A percentile compares a stretch with the other conserved stretches of the same genome.
These are phyloP conservation scores for Saksenaea oblongispora DNA, from an alignment of 371 early-diverging fungal species.

Conservation along the genomic window DNA sequence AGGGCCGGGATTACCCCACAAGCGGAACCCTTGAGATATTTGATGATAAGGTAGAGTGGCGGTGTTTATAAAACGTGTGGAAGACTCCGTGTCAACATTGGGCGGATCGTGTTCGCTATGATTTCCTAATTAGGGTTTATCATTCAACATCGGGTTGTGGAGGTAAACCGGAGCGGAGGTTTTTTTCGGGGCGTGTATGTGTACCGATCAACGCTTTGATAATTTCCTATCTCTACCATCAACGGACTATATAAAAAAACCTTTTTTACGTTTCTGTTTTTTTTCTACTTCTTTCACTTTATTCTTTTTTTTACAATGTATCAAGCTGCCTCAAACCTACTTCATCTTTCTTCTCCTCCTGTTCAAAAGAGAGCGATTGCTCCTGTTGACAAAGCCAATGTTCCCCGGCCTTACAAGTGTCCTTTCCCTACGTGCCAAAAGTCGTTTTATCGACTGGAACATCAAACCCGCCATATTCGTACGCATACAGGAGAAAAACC, in stretches of 20 bases:
- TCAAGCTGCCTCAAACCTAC: slow-evolving; percentile 19
- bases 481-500: slow-evolving; percentile 94
- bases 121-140: slow-evolving; percentile 11
- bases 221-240: background rate
- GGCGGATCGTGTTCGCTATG: slow-evolving; percentile 1
- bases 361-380: slow-evolving; percentile 29
- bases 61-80: background rate
- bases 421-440: slow-evolving; percentile 60
- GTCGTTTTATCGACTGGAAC: slow-evolving; percentile 74
- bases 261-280: slow-evolving; percentile 7
- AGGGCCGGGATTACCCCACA: slow-evolving; percentile 28
- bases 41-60: background rate
- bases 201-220: background rate
- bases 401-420: slow-evolving; percentile 68
- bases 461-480: slow-evolving; percentile 86
- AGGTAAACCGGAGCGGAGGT: slow-evolving; percentile 5
- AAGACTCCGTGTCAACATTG: background rate
- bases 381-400: slow-evolving; percentile 36
- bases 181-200: background rate
- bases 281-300: background rate
- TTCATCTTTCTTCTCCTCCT: slow-evolving; percentile 12
- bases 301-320: slow-evolving; percentile 12
- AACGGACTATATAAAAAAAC: background rate
- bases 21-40: background rate
- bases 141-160: slow-evolving; percentile 6